phyloP scores from a whole-genome alignment of 208 protist genomes.

The Acanthamoeba polyphaga region DNA sequence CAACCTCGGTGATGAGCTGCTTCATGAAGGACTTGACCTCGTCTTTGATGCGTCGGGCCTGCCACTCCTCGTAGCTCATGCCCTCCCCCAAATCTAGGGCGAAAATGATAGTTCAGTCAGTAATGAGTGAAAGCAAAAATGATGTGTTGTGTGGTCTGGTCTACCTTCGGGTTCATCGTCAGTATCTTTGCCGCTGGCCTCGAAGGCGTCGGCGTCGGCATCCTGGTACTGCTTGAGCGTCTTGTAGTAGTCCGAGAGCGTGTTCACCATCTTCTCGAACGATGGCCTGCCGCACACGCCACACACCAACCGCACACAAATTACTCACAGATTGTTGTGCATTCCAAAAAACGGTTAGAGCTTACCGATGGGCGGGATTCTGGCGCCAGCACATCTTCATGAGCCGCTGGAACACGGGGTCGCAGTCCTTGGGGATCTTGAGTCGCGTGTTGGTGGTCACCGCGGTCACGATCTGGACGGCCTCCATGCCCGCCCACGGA shows the following conservation, averaged over 20 bases:
- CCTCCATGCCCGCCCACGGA: conserved; percentile 61
- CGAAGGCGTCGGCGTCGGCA: conserved; percentile 3
- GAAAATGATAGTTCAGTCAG: too few relatives aligned
- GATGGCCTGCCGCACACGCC: conserved; percentile 41
- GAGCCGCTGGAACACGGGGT: conserved; percentile 49
- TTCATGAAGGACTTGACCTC: conserved; percentile 62
- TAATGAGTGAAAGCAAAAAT: background rate
- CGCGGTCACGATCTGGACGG: conserved; percentile 34
- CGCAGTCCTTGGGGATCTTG: conserved; percentile 68
- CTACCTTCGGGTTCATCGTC: conserved; percentile 2
- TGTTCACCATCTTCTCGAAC: conserved; percentile 66
- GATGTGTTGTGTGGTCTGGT: background rate
- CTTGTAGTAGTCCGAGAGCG: conserved; percentile 54
- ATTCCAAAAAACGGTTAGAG: background rate
- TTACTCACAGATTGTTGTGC: too few relatives aligned
- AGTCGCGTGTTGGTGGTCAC: conserved; percentile 56
- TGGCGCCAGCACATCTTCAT: conserved; percentile 72
- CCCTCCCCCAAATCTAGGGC: background rate
- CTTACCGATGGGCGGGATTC: conserved; percentile 38
- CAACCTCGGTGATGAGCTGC: conserved; percentile 27
- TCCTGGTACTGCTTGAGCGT: conserved; percentile 59
- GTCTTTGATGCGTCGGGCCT: background rate
- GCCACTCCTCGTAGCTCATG: conserved; percentile 50
- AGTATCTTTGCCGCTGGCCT: background rate
- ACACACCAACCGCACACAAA: background rate